Conservation (phyloP, 192 early-diverging fungal species). For the Coemansia sp. region DNA sequence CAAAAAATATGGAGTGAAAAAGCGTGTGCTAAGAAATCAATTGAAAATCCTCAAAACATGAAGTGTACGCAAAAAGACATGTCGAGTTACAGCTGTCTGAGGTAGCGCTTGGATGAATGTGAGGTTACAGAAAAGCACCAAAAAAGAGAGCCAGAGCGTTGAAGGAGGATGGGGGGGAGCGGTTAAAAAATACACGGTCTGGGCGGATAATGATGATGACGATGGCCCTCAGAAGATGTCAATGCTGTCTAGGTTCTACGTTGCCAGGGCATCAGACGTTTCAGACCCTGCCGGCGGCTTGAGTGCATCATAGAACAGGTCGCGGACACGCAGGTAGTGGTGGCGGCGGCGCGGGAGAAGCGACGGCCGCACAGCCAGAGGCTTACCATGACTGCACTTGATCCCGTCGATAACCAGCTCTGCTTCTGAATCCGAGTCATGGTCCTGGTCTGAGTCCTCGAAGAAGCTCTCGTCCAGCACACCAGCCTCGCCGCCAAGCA, state of each 20-base stretch:
- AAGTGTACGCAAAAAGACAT: no score
- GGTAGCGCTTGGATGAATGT: no score
- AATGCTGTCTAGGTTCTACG: not conserved
- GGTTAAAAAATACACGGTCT: not conserved
- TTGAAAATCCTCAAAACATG: no score
- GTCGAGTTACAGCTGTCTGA: no score
- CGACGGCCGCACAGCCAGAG: conserved; percentile 59
- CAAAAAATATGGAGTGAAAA: not conserved
- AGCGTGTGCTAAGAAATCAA: no score
- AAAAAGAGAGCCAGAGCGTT: no score
- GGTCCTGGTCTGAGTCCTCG: conserved; percentile 72
- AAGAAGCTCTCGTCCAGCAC: conserved; percentile 46
- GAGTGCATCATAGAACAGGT: conserved; percentile 67
- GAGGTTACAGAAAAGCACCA: no score
- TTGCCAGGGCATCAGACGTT: conserved; percentile 17
- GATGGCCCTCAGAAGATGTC: no score
- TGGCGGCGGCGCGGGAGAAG: conserved; percentile 61
- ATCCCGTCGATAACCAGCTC: conserved; percentile 65
- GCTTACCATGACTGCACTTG: conserved; percentile 60
- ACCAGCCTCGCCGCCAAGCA: conserved; percentile 59
- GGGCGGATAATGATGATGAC: no score
- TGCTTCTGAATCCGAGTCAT: conserved; percentile 55
- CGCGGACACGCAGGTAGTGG: conserved; percentile 62
- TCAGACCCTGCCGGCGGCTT: conserved; percentile 42
- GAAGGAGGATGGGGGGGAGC: no score